These are phyloP conservation scores for Metarhizium sp. DNA, from an alignment of 2,329 filamentous ascomycete species.

Conservation along the genomic window DNA sequence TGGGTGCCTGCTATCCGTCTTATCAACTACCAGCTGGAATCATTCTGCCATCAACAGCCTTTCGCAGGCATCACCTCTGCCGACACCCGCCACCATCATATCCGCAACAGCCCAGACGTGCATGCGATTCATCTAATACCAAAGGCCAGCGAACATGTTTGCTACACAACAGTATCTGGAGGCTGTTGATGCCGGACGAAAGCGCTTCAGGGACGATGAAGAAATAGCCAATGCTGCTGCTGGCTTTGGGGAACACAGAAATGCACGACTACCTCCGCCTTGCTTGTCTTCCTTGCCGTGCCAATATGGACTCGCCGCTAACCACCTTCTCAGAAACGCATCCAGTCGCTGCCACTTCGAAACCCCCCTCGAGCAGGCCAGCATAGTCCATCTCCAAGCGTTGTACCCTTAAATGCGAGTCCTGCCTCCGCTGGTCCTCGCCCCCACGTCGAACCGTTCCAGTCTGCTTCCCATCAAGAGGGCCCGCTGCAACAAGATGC, in stretches of 20 bases:
- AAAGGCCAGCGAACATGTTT: slow-evolving; percentile 23
- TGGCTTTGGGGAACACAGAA: slow-evolving; percentile 42
- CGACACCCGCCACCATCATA: not conserved
- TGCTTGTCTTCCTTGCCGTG: not conserved
- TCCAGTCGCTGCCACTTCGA: slow-evolving; percentile 43
- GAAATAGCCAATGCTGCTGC: slow-evolving; percentile 24
- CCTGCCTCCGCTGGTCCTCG: slow-evolving; percentile 25
- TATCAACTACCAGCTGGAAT: not conserved
- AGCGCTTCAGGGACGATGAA: slow-evolving; percentile 38
- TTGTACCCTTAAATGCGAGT: slow-evolving; percentile 31
- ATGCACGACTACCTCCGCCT: slow-evolving; percentile 25
- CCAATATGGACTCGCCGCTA: slow-evolving; percentile 5
- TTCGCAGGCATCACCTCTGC: not conserved
- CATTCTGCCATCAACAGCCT: not conserved
- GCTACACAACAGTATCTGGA: slow-evolving; percentile 23
- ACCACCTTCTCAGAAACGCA: slow-evolving; percentile 36
- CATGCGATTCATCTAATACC: not conserved
- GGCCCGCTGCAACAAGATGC: slow-evolving; percentile 19
- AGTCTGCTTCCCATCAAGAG: slow-evolving; percentile 14
- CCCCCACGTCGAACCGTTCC: slow-evolving; percentile 23
- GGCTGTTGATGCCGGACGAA: slow-evolving; percentile 27
- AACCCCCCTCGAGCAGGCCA: slow-evolving; percentile 28
- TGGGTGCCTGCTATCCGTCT: not conserved
- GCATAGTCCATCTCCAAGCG: slow-evolving; percentile 21
- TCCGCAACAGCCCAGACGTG: not conserved